Evolutionary conservation across 768 basidiomycete species (phyloP).

Genomic region (Leccinum subgranulosum): DNA sequence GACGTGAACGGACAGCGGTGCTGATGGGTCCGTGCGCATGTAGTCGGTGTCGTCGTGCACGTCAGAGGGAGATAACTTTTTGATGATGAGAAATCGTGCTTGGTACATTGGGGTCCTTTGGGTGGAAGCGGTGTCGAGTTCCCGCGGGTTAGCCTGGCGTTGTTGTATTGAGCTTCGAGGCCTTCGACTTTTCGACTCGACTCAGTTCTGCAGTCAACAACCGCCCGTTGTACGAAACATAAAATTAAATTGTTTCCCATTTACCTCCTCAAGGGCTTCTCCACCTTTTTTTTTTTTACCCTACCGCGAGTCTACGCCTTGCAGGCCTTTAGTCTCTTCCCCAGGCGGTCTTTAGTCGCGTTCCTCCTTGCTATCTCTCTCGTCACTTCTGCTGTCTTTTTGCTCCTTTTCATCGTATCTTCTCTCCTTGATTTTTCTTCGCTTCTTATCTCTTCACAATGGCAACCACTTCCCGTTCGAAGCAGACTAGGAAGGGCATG

Average conservation of each 20-base stretch:
- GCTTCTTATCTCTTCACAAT: slow-evolving; percentile 36
- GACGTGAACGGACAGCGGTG: not conserved
- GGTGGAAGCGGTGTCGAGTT: slow-evolving; percentile 26
- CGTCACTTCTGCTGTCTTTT: slow-evolving; percentile 33
- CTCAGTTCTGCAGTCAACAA: slow-evolving; percentile 20
- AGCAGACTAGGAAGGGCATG: slow-evolving; percentile 60
- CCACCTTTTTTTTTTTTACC: slow-evolving; percentile 7
- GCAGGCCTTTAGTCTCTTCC: slow-evolving; percentile 18
- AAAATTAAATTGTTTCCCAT: slow-evolving; percentile 23
- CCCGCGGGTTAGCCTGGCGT: slow-evolving; percentile 25
- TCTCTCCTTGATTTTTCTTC: slow-evolving; percentile 30
- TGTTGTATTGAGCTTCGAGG: slow-evolving; percentile 27
- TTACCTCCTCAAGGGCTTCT: slow-evolving; percentile 20
- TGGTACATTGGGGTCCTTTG: slow-evolving; percentile 22
- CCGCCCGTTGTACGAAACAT: slow-evolving; percentile 24
- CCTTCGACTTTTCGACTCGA: slow-evolving; percentile 28
- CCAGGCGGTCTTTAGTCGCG: slow-evolving; percentile 30
- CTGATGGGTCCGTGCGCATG: not conserved
- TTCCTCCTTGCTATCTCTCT: slow-evolving; percentile 33
- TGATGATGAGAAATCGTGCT: not conserved
- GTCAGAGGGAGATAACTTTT: not conserved
- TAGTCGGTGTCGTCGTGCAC: slow-evolving; percentile 1
- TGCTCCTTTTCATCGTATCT: slow-evolving; percentile 21
- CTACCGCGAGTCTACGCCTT: slow-evolving; percentile 16
- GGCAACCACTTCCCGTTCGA: slow-evolving; percentile 63